Percentiles rank a stretch among this genome's conserved stretches.
These are phyloP conservation scores for Pleodorina starrii DNA, from an alignment of 139 green algal genomes.

Conservation along the genomic window DNA sequence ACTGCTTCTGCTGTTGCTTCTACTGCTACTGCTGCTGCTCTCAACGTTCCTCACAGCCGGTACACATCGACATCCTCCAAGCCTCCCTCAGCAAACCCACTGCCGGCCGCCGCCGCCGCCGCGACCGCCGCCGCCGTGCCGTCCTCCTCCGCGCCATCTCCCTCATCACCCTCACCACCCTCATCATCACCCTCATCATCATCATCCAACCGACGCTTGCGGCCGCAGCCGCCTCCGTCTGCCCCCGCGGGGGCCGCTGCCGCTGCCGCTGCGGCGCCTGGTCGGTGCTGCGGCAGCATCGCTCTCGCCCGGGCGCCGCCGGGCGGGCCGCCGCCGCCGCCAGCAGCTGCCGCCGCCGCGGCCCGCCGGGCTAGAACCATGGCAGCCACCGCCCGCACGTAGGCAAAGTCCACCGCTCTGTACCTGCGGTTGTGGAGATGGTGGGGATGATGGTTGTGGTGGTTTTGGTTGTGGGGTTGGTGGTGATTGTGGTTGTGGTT, in stretches of 20 bases:
- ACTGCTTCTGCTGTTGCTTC: too few species aligned
- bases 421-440: too few species aligned
- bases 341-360: neutral
- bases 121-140: neutral
- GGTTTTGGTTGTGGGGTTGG: too few species aligned
- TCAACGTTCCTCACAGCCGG: neutral
- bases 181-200: neutral
- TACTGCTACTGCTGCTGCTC: too few species aligned
- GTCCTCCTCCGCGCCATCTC: neutral
- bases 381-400: constrained; percentile 23
- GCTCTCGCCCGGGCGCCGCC: too few species aligned
- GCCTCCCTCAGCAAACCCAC: neutral
- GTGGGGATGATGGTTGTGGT: too few species aligned
- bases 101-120: too few species aligned
- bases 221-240: too few species aligned
- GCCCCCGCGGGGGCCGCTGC: neutral
- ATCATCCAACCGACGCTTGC: neutral
- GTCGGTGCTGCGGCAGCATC: too few species aligned
- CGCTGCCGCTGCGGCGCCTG: too few species aligned
- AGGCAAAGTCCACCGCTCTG: constrained; percentile 14
- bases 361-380: neutral
- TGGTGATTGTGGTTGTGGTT: too few species aligned
- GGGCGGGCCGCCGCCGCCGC: neutral
- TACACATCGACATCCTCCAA: neutral
- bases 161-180: neutral